phyloP scores from a whole-genome alignment of 1,284 basidiomycete genomes.

The Coriolopsis trogii region DNA sequence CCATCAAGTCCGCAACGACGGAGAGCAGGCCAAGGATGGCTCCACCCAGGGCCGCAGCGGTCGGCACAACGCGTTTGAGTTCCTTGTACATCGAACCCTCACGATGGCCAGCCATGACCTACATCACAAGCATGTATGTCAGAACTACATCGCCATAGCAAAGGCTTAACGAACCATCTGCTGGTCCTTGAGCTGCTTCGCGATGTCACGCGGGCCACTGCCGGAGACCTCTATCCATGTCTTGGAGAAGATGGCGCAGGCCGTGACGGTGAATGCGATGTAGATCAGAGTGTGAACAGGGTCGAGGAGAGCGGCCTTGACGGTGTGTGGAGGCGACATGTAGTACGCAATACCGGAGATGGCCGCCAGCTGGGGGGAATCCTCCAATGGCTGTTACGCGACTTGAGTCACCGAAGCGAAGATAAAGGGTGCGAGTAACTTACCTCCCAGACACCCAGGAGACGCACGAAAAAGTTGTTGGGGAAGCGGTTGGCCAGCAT shows the following conservation, averaged over 20 bases:
- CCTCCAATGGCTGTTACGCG: constrained; percentile 76
- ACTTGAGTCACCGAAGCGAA: constrained; percentile 9
- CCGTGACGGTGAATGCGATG: constrained; percentile 90
- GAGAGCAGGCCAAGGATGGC: constrained; percentile 93
- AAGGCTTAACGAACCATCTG: constrained; percentile 69
- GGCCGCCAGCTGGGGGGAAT: constrained; percentile 90
- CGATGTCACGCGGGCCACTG: constrained; percentile 92
- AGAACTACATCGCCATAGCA: background rate
- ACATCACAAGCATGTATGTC: background rate
- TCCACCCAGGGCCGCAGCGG: constrained; percentile 96
- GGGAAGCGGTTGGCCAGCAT: constrained; percentile 95
- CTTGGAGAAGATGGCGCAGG: constrained; percentile 98
- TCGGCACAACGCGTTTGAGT: constrained; percentile 96
- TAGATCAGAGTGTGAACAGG: constrained; percentile 95
- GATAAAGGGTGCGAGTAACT: constrained; percentile 21
- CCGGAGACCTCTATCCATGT: constrained; percentile 99
- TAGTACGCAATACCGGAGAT: constrained; percentile 96
- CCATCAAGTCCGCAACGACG: constrained; percentile 96
- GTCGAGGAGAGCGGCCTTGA: constrained; percentile 86
- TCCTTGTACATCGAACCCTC: constrained; percentile 99
- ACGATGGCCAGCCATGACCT: constrained; percentile 96
- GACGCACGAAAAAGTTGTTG: constrained; percentile 84
- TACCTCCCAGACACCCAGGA: constrained; percentile 97
- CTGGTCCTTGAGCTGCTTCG: constrained; percentile 98
- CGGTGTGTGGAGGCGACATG: constrained; percentile 94